phyloP scores from a whole-genome alignment of 1,139 yeast species.

The Magnusiomyces fungicola region DNA sequence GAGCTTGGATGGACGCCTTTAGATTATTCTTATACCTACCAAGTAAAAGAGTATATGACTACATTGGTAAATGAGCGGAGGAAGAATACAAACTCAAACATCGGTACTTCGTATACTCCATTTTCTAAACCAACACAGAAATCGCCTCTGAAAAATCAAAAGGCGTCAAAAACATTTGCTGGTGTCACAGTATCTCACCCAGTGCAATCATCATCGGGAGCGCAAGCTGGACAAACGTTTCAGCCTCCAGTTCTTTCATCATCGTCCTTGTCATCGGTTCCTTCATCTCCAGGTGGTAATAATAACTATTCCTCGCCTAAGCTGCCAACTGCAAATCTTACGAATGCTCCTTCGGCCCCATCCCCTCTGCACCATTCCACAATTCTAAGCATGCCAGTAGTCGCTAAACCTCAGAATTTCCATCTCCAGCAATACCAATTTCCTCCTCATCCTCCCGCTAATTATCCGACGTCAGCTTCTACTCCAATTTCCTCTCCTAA shows the following conservation, averaged over 20 bases:
- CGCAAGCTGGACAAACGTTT: too few species aligned
- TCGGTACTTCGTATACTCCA: constrained; percentile 4
- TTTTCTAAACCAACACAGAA: background rate
- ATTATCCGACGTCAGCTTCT: too few species aligned
- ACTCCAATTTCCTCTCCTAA: background rate
- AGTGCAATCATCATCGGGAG: too few species aligned
- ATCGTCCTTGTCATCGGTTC: constrained; percentile 7
- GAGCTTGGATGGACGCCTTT: constrained; percentile 62
- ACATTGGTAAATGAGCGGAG: constrained; percentile 27
- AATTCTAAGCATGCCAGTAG: constrained; percentile 13
- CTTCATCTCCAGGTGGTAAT: constrained; percentile 7
- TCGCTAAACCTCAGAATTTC: constrained; percentile 13
- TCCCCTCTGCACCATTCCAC: constrained; percentile 12
- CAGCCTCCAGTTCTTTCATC: too few species aligned
- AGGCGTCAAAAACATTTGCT: constrained; percentile 1
- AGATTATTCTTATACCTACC: constrained; percentile 32
- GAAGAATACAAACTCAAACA: background rate
- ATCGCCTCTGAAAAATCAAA: background rate
- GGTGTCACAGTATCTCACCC: too few species aligned
- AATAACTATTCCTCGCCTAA: background rate
- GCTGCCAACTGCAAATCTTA: background rate
- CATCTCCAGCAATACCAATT: background rate
- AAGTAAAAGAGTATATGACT: constrained; percentile 33
- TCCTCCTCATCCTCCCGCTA: background rate
- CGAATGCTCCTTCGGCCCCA: constrained; percentile 5